phyloP scores from a whole-genome alignment of 805 yeast species.

The Metschnikowia picachoensis region DNA sequence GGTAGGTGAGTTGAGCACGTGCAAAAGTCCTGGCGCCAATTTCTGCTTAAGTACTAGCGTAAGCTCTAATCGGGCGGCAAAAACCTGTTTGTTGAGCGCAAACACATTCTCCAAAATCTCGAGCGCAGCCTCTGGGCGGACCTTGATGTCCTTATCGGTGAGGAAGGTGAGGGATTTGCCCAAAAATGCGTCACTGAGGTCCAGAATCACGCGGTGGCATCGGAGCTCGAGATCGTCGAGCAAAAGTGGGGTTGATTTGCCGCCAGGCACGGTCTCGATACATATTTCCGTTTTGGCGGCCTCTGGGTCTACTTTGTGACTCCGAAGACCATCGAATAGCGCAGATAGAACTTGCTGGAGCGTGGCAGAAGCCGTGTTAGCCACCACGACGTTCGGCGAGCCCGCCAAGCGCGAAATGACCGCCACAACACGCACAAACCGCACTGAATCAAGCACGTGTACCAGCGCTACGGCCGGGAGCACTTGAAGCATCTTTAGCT shows the following conservation, averaged over 20 bases:
- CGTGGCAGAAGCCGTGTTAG: constrained; percentile 91
- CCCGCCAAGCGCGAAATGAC: constrained; percentile 68
- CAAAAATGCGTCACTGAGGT: constrained; percentile 66
- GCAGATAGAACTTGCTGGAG: constrained; percentile 78
- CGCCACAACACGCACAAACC: constrained; percentile 53
- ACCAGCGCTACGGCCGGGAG: constrained; percentile 70
- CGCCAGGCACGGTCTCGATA: background rate
- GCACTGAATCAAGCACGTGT: constrained; percentile 41
- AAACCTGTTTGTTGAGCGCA: constrained; percentile 54
- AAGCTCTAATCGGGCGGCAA: constrained; percentile 59
- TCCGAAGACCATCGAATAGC: constrained; percentile 59
- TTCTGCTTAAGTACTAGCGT: constrained; percentile 61
- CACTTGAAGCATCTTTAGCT: constrained; percentile 78
- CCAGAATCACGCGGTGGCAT: constrained; percentile 65
- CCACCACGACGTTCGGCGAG: constrained; percentile 70
- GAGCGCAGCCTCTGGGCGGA: constrained; percentile 59
- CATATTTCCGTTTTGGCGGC: background rate
- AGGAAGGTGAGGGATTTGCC: constrained; percentile 54
- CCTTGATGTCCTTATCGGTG: constrained; percentile 47
- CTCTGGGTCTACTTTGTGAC: constrained; percentile 10
- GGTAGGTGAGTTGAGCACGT: constrained; percentile 51
- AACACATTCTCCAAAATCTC: constrained; percentile 81
- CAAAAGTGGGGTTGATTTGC: background rate
- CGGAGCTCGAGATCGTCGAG: constrained; percentile 60
- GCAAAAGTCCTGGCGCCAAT: constrained; percentile 70